A percentile compares a stretch with the other conserved stretches of the same genome.
Conservation (phyloP, 768 basidiomycete species). For the Pleurotus cornucopiae region DNA sequence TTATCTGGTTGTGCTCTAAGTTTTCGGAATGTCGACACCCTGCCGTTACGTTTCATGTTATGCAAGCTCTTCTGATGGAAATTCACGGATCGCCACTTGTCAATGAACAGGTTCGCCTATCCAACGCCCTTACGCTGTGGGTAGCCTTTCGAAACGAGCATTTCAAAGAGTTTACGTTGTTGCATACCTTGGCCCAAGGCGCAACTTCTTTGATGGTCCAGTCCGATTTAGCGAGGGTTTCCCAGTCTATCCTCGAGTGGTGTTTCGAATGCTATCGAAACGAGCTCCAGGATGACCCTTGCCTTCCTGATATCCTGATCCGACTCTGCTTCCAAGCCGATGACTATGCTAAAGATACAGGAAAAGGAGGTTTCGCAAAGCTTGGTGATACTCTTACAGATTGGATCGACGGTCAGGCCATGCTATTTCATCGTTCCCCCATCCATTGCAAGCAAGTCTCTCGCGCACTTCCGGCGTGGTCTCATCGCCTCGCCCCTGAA, state of each 20-base stretch:
- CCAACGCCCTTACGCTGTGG: conserved; percentile 74
- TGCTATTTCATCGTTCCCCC: conserved; percentile 33
- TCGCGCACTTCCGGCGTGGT: conserved; percentile 73
- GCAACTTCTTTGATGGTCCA: conserved; percentile 62
- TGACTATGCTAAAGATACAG: conserved; percentile 39
- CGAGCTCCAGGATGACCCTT: conserved; percentile 36
- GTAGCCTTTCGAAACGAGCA: conserved; percentile 55
- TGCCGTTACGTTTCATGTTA: conserved; percentile 73
- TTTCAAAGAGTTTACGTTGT: conserved; percentile 54
- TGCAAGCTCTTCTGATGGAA: conserved; percentile 67
- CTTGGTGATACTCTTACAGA: conserved; percentile 45
- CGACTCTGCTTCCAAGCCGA: conserved; percentile 61
- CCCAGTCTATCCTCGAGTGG: conserved; percentile 81
- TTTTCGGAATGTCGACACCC: conserved; percentile 36
- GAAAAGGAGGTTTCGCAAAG: conserved; percentile 22
- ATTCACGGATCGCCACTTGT: conserved; percentile 67
- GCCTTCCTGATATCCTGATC: conserved; percentile 63
- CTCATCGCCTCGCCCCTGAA: conserved; percentile 49
- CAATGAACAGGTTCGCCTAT: conserved; percentile 75
- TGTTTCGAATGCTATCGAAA: conserved; percentile 51
- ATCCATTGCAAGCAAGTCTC: conserved; percentile 38
- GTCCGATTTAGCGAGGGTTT: conserved; percentile 59
- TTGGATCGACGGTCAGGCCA: conserved; percentile 62
- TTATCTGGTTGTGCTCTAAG: conserved; percentile 54
- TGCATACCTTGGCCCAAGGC: conserved; percentile 68